These are phyloP conservation scores for Lathyrus aphaca DNA, from an alignment of 306 rosid genomes.

Conservation along the genomic window DNA sequence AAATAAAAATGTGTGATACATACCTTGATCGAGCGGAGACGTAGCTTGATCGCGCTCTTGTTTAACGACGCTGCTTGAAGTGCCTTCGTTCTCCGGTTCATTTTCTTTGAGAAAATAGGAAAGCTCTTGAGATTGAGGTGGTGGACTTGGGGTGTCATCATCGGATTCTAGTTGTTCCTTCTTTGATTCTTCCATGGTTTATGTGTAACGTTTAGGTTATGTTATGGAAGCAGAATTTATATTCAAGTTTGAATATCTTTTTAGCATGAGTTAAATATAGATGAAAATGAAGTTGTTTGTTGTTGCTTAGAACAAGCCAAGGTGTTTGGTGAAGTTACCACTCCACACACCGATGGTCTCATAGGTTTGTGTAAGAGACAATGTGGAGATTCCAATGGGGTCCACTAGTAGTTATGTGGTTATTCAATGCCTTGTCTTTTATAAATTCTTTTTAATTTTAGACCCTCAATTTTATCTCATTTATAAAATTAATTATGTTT, in stretches of 20 bases:
- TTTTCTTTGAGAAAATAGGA: conserved; percentile 20
- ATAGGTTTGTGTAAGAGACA: conserved; percentile 29
- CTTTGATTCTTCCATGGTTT: conserved; percentile 48
- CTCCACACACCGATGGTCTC: neutral
- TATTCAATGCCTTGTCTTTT: conserved; percentile 7
- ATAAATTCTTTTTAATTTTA: neutral
- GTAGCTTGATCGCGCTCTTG: conserved; percentile 32
- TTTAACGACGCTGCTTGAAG: conserved; percentile 26
- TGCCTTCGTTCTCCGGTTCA: conserved; percentile 5
- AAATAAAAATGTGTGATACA: neutral
- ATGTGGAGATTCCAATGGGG: neutral
- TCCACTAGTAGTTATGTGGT: conserved; percentile 1
- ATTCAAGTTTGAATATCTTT: neutral
- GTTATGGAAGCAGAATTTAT: neutral
- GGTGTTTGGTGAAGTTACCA: conserved; percentile 11
- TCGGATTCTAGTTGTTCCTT: neutral
- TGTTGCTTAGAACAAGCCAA: neutral
- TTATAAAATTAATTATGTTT: too few species aligned
- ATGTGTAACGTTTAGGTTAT: neutral
- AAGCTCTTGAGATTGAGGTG: conserved; percentile 22
- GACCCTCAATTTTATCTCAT: too few species aligned
- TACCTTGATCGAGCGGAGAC: conserved; percentile 47
- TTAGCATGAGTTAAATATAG: neutral
- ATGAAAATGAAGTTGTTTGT: neutral
- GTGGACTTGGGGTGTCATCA: neutral